phyloP scores from a whole-genome alignment of 108 stramenopile genomes.

The Cyclostephanos tholiformis region DNA sequence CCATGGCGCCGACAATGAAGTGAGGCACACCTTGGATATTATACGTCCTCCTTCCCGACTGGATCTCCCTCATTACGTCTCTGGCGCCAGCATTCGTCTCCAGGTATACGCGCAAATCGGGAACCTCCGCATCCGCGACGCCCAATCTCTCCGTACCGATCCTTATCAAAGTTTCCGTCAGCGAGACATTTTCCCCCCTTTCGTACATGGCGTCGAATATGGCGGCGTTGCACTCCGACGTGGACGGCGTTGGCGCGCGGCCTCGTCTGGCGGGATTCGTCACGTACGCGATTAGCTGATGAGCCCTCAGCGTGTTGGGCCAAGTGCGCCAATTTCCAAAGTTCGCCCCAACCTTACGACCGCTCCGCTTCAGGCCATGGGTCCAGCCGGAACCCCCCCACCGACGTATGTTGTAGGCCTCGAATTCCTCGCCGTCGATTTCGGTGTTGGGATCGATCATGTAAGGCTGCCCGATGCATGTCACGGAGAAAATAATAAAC shows the following conservation, averaged over 20 bases:
- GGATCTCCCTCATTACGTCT: conserved; percentile 59
- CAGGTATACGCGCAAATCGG: conserved; percentile 46
- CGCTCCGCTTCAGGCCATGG: conserved; percentile 54
- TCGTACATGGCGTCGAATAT: conserved; percentile 77
- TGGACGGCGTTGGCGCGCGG: conserved; percentile 10
- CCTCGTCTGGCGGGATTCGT: conserved; percentile 35
- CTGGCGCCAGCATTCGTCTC: conserved; percentile 47
- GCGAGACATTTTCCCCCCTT: conserved; percentile 61
- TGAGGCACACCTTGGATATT: conserved; percentile 66
- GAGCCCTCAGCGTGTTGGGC: conserved; percentile 76
- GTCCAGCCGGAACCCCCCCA: conserved; percentile 82
- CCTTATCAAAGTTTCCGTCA: conserved; percentile 52
- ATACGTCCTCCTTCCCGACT: conserved; percentile 51
- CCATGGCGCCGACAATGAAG: conserved; percentile 54
- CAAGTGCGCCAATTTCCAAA: conserved; percentile 77
- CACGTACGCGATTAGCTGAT: conserved; percentile 61
- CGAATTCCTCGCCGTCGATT: conserved; percentile 64
- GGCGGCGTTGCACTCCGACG: conserved; percentile 51
- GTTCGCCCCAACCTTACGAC: conserved; percentile 65
- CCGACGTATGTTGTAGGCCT: conserved; percentile 68
- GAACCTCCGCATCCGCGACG: conserved; percentile 30
- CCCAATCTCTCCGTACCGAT: conserved; percentile 44
- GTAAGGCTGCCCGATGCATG: conserved; percentile 45
- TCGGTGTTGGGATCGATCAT: conserved; percentile 74
- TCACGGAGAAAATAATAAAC: neutral